Conservation (phyloP, 495 filamentous ascomycete species). For the Penicillium bialowiezense region DNA sequence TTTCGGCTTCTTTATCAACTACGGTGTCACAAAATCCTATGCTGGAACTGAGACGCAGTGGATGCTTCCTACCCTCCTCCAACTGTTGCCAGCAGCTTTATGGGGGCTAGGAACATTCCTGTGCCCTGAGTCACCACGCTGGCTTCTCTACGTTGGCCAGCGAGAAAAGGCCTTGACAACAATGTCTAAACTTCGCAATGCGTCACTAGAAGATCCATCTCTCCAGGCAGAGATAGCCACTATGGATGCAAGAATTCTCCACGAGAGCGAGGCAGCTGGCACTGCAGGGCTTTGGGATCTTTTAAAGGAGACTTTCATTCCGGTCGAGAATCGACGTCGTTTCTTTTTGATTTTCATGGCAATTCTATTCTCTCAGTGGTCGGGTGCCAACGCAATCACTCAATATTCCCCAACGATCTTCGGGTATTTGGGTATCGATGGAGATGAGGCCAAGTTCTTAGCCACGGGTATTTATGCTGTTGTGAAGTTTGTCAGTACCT, state of each 20-base stretch:
- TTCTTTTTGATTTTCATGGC: slow-evolving; percentile 39
- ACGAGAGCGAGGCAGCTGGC: slow-evolving; percentile 54
- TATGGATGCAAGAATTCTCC: slow-evolving; percentile 57
- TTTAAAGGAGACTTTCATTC: slow-evolving; percentile 62
- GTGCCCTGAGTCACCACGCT: slow-evolving; percentile 64
- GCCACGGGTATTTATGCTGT: slow-evolving; percentile 42
- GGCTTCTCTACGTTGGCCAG: slow-evolving; percentile 57
- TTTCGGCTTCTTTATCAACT: slow-evolving; percentile 62
- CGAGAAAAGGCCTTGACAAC: slow-evolving; percentile 56
- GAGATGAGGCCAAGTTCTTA: slow-evolving; percentile 35
- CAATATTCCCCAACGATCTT: slow-evolving; percentile 29
- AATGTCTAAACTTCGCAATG: slow-evolving; percentile 47
- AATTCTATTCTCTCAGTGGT: slow-evolving; percentile 27
- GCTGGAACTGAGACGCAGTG: slow-evolving; percentile 48
- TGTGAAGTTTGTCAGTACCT: slow-evolving; percentile 48
- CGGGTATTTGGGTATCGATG: slow-evolving; percentile 29
- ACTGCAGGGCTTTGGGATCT: slow-evolving; percentile 55
- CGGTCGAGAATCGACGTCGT: slow-evolving; percentile 56
- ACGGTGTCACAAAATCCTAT: slow-evolving; percentile 48
- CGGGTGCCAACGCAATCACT: slow-evolving; percentile 28
- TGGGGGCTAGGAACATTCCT: slow-evolving; percentile 52
- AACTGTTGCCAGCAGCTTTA: slow-evolving; percentile 56
- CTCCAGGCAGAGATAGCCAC: slow-evolving; percentile 20
- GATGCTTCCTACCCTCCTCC: slow-evolving; percentile 60
- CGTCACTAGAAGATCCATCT: slow-evolving; percentile 52